These are phyloP conservation scores for Saturnispora galanensis DNA, from an alignment of 805 yeast genomes.

Conservation along the genomic window DNA sequence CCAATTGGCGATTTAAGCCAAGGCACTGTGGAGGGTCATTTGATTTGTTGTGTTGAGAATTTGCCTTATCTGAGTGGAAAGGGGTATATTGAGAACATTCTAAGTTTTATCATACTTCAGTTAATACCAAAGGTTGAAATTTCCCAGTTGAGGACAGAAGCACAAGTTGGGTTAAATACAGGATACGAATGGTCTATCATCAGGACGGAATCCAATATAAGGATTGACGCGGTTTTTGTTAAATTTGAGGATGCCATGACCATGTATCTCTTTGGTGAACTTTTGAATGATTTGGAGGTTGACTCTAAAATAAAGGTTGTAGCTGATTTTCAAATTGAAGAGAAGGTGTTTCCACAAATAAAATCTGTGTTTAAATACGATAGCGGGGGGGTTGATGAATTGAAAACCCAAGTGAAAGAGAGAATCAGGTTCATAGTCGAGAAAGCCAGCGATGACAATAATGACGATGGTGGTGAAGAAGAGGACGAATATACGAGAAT, in stretches of 20 bases:
- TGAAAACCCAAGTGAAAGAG: background rate
- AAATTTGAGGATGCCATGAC: conserved; percentile 22
- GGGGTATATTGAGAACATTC: conserved; percentile 14
- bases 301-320: background rate
- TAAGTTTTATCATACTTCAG: conserved; percentile 12
- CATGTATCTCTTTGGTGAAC: conserved; percentile 15
- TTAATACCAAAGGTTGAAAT: conserved; percentile 5
- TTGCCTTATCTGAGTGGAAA: conserved; percentile 16
- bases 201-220: conserved; percentile 12
- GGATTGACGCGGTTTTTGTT: conserved; percentile 15
- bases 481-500: conserved; percentile 12
- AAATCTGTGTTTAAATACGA: background rate
- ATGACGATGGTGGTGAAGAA: conserved; percentile 8
- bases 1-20: background rate
- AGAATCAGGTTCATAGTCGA: background rate
- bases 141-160: background rate
- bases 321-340: background rate
- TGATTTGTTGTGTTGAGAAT: conserved; percentile 15
- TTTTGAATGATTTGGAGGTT: conserved; percentile 9
- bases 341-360: background rate
- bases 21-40: background rate
- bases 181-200: conserved; percentile 21
- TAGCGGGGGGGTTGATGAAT: background rate
- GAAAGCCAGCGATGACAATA: background rate
- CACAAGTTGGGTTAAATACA: background rate